Conservation (phyloP, 1,139 yeast species). For the Lodderomyces margitis region DNA sequence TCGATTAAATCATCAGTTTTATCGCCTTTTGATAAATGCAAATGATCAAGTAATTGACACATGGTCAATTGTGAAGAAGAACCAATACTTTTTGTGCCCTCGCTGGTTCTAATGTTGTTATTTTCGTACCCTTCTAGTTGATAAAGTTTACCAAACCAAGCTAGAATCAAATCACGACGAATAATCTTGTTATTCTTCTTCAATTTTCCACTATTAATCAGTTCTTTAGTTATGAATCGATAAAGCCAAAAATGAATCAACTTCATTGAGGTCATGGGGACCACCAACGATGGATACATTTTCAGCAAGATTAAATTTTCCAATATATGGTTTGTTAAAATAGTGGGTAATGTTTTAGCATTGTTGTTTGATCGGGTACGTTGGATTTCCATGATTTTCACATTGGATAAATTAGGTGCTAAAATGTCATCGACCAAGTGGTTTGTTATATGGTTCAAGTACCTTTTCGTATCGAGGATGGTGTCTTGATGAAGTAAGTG, state of each 20-base stretch:
- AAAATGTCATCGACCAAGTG: slow-evolving; percentile 18
- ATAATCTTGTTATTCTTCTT: slow-evolving; percentile 12
- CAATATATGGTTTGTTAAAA: slow-evolving; percentile 34
- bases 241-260: slow-evolving; percentile 42
- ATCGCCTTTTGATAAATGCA: slow-evolving; percentile 14
- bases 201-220: slow-evolving; percentile 15
- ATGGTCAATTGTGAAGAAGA: slow-evolving; percentile 9
- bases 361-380: slow-evolving; percentile 36
- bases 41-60: slow-evolving; percentile 13
- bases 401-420: slow-evolving; percentile 13
- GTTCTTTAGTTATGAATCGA: slow-evolving; percentile 27
- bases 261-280: slow-evolving; percentile 36
- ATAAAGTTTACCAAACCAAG: slow-evolving; percentile 15
- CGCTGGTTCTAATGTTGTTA: too few species aligned
- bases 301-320: slow-evolving; percentile 30
- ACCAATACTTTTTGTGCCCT: not conserved
- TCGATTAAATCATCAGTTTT: slow-evolving; percentile 43
- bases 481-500: slow-evolving; percentile 16
- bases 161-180: slow-evolving; percentile 21
- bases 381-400: slow-evolving; percentile 38
- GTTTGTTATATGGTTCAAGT: slow-evolving; percentile 25
- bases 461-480: slow-evolving; percentile 25
- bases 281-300: slow-evolving; percentile 15
- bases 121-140: slow-evolving; percentile 10
- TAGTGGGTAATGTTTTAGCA: slow-evolving; percentile 38